Percentiles rank a stretch among this genome's conserved stretches.
These are phyloP conservation scores for Grosmannia penicillata DNA, from an alignment of 2,329 filamentous ascomycete genomes.

Conservation along the genomic window DNA sequence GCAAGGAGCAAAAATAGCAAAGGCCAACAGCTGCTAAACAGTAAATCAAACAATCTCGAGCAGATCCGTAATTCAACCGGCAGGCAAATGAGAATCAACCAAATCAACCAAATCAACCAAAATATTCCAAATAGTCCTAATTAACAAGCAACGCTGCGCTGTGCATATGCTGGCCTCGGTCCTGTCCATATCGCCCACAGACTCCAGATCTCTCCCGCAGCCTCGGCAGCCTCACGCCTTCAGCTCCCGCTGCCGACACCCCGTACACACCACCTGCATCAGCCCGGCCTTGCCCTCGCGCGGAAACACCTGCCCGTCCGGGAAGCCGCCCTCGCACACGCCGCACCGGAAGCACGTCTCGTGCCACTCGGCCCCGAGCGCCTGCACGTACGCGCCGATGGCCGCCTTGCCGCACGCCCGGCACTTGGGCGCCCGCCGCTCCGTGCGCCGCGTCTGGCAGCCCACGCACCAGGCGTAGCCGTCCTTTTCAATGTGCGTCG, in stretches of 20 bases:
- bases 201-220: no score
- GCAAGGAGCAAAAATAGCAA: no score
- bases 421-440: constrained; percentile 78
- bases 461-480: constrained; percentile 93
- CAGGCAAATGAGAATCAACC: no score
- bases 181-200: no score
- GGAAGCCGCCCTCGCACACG: constrained; percentile 42
- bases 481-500: constrained; percentile 78
- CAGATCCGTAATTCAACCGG: no score
- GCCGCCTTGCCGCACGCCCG: constrained; percentile 71
- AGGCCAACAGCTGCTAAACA: no score
- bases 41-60: no score
- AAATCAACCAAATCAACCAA: no score
- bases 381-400: constrained; percentile 78
- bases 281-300: constrained; percentile 30
- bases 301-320: constrained; percentile 51
- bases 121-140: no score
- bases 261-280: constrained; percentile 43
- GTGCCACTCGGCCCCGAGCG: constrained; percentile 88
- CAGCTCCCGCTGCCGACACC: constrained; percentile 43
- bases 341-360: constrained; percentile 77
- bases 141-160: no score
- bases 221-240: constrained; percentile 33
- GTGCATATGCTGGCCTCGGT: no score
- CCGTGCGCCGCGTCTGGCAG: constrained; percentile 85